Evolutionary conservation across 192 early-diverging fungal genomes (phyloP).

Genomic region (Bifiguratus adelaidae): DNA sequence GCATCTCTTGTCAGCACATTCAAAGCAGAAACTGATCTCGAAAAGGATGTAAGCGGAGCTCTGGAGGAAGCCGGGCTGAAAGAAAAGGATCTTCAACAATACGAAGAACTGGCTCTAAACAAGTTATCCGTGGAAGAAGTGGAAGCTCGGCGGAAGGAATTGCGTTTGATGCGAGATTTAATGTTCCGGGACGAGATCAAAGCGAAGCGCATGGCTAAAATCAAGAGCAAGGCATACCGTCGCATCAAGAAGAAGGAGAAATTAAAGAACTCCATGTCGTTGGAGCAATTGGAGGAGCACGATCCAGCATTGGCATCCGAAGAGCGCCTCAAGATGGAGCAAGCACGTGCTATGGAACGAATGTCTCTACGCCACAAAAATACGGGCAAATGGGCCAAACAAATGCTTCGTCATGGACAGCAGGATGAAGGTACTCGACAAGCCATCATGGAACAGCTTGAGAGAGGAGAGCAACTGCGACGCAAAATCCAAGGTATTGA

Average conservation of each 20-base stretch:
- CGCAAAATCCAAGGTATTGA: constrained; percentile 69
- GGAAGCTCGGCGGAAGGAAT: constrained; percentile 56
- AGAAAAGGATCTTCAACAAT: constrained; percentile 68
- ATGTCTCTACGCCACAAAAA: constrained; percentile 92
- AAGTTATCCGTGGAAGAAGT: constrained; percentile 77
- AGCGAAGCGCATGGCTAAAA: constrained; percentile 86
- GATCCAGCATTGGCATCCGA: constrained; percentile 61
- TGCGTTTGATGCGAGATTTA: constrained; percentile 84
- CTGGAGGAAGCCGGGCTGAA: constrained; percentile 63
- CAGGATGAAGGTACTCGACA: constrained; percentile 54
- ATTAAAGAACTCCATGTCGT: constrained; percentile 34
- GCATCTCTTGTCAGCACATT: constrained; percentile 51
- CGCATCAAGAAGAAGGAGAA: constrained; percentile 81
- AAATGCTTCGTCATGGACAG: constrained; percentile 52
- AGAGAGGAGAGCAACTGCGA: constrained; percentile 63
- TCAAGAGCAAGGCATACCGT: constrained; percentile 94
- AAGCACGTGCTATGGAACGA: constrained; percentile 80
- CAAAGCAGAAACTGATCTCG: constrained; percentile 55
- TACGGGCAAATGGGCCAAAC: constrained; percentile 93
- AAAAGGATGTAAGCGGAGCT: constrained; percentile 62
- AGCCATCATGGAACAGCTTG: constrained; percentile 78
- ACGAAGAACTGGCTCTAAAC: constrained; percentile 82
- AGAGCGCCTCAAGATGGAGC: constrained; percentile 57
- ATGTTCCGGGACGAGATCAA: constrained; percentile 91
- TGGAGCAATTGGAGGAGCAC: constrained; percentile 43